Conservation (phyloP, 345 rosid genomes). For the Acer saccharum region DNA sequence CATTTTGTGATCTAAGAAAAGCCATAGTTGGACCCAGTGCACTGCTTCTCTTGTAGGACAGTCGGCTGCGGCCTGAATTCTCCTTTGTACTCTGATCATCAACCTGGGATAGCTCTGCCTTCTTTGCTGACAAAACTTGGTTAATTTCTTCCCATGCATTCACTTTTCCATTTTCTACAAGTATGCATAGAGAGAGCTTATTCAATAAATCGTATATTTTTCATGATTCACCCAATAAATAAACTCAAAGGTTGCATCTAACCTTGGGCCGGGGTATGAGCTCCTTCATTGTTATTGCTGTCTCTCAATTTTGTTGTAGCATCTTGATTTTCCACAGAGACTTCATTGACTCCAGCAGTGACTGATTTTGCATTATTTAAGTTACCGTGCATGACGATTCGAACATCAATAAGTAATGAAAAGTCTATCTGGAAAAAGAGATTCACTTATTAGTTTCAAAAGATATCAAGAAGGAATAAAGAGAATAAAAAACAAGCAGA, state of each 20-base stretch:
- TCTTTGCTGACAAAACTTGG: slow-evolving; percentile 63
- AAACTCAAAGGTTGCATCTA: too few relatives aligned
- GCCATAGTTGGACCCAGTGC: slow-evolving; percentile 89
- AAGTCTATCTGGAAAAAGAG: slow-evolving; percentile 62
- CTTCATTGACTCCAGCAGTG: slow-evolving; percentile 29
- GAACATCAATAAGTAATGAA: slow-evolving; percentile 72
- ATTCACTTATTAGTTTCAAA: slow-evolving; percentile 18
- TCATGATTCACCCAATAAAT: neutral
- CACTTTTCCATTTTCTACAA: slow-evolving; percentile 53
- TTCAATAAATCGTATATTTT: neutral
- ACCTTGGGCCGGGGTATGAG: slow-evolving; percentile 53
- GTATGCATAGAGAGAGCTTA: neutral
- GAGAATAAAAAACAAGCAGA: neutral
- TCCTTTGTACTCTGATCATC: slow-evolving; percentile 53
- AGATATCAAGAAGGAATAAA: slow-evolving; percentile 6
- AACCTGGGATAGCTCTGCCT: slow-evolving; percentile 55
- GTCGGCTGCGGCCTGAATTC: slow-evolving; percentile 51
- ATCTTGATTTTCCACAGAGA: slow-evolving; percentile 25
- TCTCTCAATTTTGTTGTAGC: slow-evolving; percentile 17
- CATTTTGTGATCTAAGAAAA: slow-evolving; percentile 70
- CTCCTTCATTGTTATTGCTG: slow-evolving; percentile 27
- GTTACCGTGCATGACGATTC: slow-evolving; percentile 43
- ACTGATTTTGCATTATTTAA: slow-evolving; percentile 25
- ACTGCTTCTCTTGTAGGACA: slow-evolving; percentile 75
- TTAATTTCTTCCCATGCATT: slow-evolving; percentile 77